Evolutionary conservation across 148 eudicot species (phyloP).

Genomic region (Vaccinium macrocarpon): DNA sequence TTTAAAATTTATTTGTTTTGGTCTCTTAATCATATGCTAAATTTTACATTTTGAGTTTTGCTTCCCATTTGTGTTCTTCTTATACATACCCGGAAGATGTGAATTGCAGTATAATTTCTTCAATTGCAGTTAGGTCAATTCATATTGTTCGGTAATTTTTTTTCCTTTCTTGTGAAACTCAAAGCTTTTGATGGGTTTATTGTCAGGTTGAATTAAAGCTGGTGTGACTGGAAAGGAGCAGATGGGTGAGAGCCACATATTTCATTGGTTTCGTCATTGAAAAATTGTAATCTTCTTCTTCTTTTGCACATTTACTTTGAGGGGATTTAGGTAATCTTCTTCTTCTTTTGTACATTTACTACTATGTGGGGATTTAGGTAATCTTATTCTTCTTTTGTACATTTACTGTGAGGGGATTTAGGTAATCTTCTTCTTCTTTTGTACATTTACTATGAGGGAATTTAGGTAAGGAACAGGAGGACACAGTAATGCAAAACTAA

Average conservation of each 20-base stretch:
- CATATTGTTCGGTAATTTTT: background rate
- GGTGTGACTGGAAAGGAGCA: constrained; percentile 6
- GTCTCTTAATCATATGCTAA: background rate
- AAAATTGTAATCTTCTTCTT: constrained; percentile 35
- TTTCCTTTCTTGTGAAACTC: background rate
- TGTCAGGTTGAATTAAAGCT: background rate
- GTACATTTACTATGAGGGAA: no score
- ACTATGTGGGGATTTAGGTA: no score
- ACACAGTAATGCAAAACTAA: background rate
- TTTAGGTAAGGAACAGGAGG: background rate
- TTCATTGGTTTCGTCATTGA: constrained; percentile 35
- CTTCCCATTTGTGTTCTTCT: background rate
- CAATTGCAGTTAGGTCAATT: background rate
- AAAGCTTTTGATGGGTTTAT: background rate
- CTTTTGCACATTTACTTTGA: background rate
- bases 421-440: no score
- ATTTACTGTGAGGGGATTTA: no score
- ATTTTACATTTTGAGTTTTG: background rate
- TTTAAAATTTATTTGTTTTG: background rate
- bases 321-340: no score
- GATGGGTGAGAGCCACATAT: constrained; percentile 26
- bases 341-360: no score
- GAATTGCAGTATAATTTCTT: background rate
- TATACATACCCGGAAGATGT: background rate
- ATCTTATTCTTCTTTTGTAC: no score